These are phyloP conservation scores for Geotrichum macrosporum DNA, from an alignment of 1,139 yeast genomes.

Conservation along the genomic window DNA sequence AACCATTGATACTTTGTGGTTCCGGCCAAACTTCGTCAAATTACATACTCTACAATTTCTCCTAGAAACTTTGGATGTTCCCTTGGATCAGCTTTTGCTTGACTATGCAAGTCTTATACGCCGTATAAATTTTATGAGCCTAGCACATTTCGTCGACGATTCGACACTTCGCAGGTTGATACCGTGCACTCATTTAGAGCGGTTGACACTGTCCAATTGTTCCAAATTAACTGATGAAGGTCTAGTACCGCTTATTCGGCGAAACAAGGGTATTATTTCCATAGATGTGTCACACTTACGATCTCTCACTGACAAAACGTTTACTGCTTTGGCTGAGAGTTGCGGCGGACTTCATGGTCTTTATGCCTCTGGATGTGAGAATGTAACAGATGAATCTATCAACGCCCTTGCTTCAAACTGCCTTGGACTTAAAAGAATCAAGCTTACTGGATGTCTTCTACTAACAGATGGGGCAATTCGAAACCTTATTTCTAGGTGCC, in stretches of 20 bases:
- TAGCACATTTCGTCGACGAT: conserved; percentile 66
- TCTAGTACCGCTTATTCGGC: conserved; percentile 55
- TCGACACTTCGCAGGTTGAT: conserved; percentile 42
- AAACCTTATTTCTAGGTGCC: conserved; percentile 64
- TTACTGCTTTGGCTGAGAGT: conserved; percentile 61
- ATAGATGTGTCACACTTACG: conserved; percentile 88
- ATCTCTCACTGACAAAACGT: conserved; percentile 61
- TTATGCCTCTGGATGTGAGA: conserved; percentile 80
- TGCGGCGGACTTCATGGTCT: conserved; percentile 83
- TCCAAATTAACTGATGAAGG: conserved; percentile 58
- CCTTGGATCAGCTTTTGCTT: conserved; percentile 49
- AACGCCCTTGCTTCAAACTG: conserved; percentile 56
- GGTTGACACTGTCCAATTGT: conserved; percentile 82
- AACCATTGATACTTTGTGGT: conserved; percentile 80
- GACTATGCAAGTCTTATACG: conserved; percentile 69
- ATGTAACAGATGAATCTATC: conserved; percentile 65
- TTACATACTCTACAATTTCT: conserved; percentile 19
- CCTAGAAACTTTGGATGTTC: conserved; percentile 40
- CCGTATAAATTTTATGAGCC: conserved; percentile 72
- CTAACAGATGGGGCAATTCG: conserved; percentile 67
- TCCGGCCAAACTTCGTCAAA: conserved; percentile 57
- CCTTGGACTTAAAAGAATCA: conserved; percentile 74
- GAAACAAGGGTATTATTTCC: conserved; percentile 71
- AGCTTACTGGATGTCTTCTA: conserved; percentile 65
- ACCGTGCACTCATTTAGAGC: conserved; percentile 67